A percentile compares a stretch with the other conserved stretches of the same genome.
Conservation (phyloP, 106 monocot species). For the Iris macrosiphon region DNA sequence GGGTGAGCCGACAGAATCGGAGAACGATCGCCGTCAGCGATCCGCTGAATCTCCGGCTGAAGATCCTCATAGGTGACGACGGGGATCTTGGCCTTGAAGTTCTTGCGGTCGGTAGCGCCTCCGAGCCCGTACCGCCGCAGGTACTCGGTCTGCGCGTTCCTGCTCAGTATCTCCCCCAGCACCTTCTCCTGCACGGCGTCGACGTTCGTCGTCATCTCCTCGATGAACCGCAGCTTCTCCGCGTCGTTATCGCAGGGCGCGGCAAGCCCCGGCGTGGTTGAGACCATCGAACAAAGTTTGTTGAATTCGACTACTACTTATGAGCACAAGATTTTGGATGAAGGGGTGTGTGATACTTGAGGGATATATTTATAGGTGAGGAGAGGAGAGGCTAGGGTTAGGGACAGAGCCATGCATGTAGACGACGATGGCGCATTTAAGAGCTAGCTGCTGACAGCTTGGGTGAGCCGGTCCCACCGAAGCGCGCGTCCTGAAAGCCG, state of each 20-base stretch:
- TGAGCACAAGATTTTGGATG: too few species aligned
- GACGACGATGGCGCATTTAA: too few species aligned
- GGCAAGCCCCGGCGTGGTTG: conserved; percentile 1
- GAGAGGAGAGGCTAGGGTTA: too few species aligned
- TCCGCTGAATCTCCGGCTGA: conserved; percentile 56
- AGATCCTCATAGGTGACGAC: conserved; percentile 67
- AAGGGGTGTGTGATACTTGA: too few species aligned
- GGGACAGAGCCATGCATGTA: too few species aligned
- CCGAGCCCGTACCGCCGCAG: conserved; percentile 31
- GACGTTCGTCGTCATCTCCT: conserved; percentile 42
- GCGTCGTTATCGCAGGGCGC: conserved; percentile 33
- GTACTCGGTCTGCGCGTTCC: conserved; percentile 56
- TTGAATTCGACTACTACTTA: too few species aligned
- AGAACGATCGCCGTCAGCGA: conserved; percentile 73
- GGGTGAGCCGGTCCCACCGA: too few species aligned
- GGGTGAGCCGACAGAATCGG: conserved; percentile 54
- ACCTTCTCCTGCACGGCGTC: conserved; percentile 48
- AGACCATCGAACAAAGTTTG: too few species aligned
- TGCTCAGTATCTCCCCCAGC: conserved; percentile 45
- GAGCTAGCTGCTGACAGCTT: too few species aligned
- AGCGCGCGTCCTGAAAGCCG: too few species aligned
- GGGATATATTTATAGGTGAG: too few species aligned
- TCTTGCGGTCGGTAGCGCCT: conserved; percentile 20
- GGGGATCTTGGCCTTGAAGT: conserved; percentile 44
- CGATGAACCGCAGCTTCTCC: conserved; percentile 38